Conservation (phyloP, 2,329 filamentous ascomycete species). For the Drechmeria coniospora region DNA sequence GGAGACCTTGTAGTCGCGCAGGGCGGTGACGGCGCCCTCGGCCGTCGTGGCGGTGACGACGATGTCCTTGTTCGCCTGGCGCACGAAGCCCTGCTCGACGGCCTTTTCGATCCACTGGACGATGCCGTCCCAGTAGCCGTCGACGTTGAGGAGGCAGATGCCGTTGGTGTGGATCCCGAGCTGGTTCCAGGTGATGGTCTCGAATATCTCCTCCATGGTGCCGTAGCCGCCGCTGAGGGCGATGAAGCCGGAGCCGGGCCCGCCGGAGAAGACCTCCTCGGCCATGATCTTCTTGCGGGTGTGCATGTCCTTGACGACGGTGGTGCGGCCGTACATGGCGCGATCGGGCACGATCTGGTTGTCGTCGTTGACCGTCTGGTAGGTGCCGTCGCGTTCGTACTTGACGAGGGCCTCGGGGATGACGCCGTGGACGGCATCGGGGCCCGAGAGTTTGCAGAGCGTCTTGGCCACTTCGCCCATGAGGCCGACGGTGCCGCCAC, state of each 20-base stretch:
- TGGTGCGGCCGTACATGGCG: constrained; percentile 62
- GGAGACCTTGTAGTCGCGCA: constrained; percentile 63
- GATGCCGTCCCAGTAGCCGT: constrained; percentile 84
- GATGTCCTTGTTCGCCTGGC: constrained; percentile 54
- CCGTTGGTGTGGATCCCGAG: constrained; percentile 75
- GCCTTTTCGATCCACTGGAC: constrained; percentile 66
- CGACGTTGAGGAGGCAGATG: constrained; percentile 71
- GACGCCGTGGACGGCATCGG: constrained; percentile 75
- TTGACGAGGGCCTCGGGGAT: constrained; percentile 75
- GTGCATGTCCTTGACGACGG: constrained; percentile 90
- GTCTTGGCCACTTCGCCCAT: constrained; percentile 91
- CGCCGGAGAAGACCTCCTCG: constrained; percentile 65
- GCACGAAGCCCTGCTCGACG: constrained; percentile 64
- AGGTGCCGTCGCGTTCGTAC: constrained; percentile 54
- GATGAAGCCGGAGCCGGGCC: constrained; percentile 75
- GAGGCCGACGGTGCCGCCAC: constrained; percentile 82
- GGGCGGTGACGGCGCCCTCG: constrained; percentile 53
- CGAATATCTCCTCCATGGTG: constrained; percentile 90
- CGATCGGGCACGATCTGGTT: constrained; percentile 48
- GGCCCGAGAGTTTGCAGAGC: constrained; percentile 69
- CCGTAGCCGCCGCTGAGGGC: constrained; percentile 82
- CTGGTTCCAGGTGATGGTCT: constrained; percentile 89
- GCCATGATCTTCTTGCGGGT: constrained; percentile 92
- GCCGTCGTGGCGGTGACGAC: constrained; percentile 60
- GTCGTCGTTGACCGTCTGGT: constrained; percentile 25